Evolutionary conservation across 176 grass and related monocot genomes (phyloP).

Genomic region (Echinochloa phyllopogon): DNA sequence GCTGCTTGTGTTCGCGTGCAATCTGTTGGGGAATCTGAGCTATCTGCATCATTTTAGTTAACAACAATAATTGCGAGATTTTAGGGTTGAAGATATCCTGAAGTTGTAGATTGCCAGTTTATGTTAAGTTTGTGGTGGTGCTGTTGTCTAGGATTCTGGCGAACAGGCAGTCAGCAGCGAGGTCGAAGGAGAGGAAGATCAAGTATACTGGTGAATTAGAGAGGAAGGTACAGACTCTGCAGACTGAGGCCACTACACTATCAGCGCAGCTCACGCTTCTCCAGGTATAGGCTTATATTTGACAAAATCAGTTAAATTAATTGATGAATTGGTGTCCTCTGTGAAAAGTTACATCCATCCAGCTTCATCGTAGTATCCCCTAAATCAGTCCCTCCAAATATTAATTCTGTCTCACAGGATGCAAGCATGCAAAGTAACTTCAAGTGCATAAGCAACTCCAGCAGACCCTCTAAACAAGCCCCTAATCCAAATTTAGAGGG

Average conservation of each 20-base stretch:
- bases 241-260: slow-evolving; percentile 93
- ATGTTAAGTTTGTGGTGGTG: slow-evolving; percentile 16
- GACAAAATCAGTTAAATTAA: background rate
- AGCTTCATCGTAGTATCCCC: too few relatives aligned
- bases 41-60: background rate
- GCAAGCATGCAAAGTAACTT: too few relatives aligned
- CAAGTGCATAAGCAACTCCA: too few relatives aligned
- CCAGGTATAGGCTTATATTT: slow-evolving; percentile 58
- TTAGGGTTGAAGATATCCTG: background rate
- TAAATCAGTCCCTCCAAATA: too few relatives aligned
- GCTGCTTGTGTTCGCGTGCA: background rate
- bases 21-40: slow-evolving; percentile 13
- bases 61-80: background rate
- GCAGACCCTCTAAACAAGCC: too few relatives aligned
- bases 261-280: slow-evolving; percentile 93
- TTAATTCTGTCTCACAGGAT: too few relatives aligned
- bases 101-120: background rate
- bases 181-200: slow-evolving; percentile 98
- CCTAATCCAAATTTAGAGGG: too few relatives aligned
- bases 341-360: background rate
- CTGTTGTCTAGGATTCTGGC: slow-evolving; percentile 77
- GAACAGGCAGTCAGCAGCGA: slow-evolving; percentile 85
- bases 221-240: slow-evolving; percentile 96
- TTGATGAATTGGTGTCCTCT: slow-evolving; percentile 1
- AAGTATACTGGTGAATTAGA: slow-evolving; percentile 88